Conservation (phyloP, 495 filamentous ascomycete genomes). For the Amorphotheca resinae region DNA sequence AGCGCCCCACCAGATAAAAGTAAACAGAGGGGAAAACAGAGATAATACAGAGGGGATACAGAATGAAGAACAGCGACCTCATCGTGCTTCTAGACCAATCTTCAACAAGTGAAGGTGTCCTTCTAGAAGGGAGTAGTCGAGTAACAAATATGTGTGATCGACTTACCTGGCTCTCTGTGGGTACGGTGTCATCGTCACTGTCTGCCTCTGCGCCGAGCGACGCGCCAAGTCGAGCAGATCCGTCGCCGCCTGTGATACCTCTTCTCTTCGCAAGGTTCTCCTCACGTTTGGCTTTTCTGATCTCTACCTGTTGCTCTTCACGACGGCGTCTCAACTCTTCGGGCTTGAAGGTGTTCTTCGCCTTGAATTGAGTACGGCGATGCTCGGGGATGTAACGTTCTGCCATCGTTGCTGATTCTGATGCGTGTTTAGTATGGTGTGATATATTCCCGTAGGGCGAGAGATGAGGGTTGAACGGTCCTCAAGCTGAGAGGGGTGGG, state of each 20-base stretch:
- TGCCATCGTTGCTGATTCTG: constrained; percentile 56
- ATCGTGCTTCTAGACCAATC: background rate
- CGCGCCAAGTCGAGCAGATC: constrained; percentile 61
- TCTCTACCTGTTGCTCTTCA: constrained; percentile 98
- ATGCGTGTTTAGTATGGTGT: background rate
- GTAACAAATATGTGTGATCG: constrained; percentile 1
- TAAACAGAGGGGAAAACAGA: constrained; percentile 17
- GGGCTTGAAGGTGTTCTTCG: constrained; percentile 93
- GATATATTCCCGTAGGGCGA: background rate
- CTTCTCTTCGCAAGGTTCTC: constrained; percentile 97
- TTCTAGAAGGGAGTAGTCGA: background rate
- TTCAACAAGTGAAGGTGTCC: background rate
- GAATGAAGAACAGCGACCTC: background rate
- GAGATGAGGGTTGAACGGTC: constrained; percentile 1
- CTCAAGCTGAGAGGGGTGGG: constrained; percentile 9
- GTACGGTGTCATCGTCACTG: constrained; percentile 91
- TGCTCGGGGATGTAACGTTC: constrained; percentile 99
- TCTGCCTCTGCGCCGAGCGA: constrained; percentile 78
- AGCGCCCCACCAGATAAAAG: constrained; percentile 18
- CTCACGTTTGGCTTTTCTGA: constrained; percentile 93
- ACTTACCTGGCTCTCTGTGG: constrained; percentile 93
- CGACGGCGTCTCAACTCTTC: constrained; percentile 97
- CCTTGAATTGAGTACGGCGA: constrained; percentile 98
- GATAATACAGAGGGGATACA: no score
- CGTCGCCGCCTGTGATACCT: constrained; percentile 73